phyloP scores from a whole-genome alignment of 192 early-diverging fungal species.

The Pilaira anomala region DNA sequence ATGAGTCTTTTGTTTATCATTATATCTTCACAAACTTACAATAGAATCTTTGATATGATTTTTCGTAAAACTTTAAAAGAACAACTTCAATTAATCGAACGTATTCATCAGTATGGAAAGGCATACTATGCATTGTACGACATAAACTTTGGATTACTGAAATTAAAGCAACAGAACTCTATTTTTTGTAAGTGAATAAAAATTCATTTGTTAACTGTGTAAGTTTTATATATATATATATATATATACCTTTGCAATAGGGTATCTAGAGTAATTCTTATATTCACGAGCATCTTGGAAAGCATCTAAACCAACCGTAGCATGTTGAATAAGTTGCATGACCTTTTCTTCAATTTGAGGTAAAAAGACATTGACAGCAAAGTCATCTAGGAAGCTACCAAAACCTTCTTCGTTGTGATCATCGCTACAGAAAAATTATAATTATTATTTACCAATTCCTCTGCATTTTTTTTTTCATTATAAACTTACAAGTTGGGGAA shows the following conservation, averaged over 20 bases:
- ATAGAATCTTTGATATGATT: slow-evolving; percentile 57
- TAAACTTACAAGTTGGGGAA: slow-evolving; percentile 47
- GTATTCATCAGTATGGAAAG: slow-evolving; percentile 69
- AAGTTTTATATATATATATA: background rate
- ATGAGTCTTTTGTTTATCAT: background rate
- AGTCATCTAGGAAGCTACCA: slow-evolving; percentile 68
- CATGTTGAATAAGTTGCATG: slow-evolving; percentile 63
- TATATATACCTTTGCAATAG: slow-evolving; percentile 64
- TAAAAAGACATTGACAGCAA: slow-evolving; percentile 77
- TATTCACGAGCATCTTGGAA: slow-evolving; percentile 49
- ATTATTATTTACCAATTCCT: background rate
- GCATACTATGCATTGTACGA: slow-evolving; percentile 56
- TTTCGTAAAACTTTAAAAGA: slow-evolving; percentile 65
- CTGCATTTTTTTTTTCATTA: too few species aligned
- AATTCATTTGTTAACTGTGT: background rate
- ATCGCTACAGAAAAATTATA: slow-evolving; percentile 18
- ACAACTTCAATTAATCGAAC: slow-evolving; percentile 67
- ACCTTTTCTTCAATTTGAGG: slow-evolving; percentile 84
- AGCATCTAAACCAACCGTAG: slow-evolving; percentile 60
- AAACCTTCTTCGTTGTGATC: slow-evolving; percentile 47
- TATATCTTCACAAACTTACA: slow-evolving; percentile 17
- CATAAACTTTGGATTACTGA: slow-evolving; percentile 64
- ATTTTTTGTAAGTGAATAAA: slow-evolving; percentile 7
- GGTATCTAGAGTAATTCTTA: slow-evolving; percentile 55
- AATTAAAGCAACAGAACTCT: slow-evolving; percentile 62